phyloP scores from a whole-genome alignment of 495 filamentous ascomycete species.

The Chaetomidium leptoderma region DNA sequence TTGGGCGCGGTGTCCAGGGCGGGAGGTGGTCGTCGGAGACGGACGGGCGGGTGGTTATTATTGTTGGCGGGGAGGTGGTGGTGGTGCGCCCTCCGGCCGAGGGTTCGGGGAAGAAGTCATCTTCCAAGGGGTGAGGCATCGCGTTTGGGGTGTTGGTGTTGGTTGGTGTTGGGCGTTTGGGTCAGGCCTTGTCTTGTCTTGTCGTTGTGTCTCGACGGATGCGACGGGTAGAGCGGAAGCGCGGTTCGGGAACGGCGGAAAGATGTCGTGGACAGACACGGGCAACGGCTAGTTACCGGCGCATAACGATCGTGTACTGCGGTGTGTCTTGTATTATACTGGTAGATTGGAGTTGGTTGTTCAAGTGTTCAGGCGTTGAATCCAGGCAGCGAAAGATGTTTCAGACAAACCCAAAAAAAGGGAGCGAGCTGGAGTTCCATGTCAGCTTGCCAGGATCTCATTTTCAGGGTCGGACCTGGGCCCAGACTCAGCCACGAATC shows the following conservation, averaged over 20 bases:
- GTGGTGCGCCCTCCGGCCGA: not conserved
- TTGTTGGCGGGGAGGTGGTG: not conserved
- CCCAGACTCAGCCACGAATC: constrained; percentile 13
- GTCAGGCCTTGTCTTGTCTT: not conserved
- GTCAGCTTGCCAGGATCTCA: constrained; percentile 8
- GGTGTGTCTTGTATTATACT: not conserved
- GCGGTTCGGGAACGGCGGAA: not conserved
- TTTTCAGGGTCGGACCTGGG: not conserved
- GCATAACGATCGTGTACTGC: not conserved
- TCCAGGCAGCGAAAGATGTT: not conserved
- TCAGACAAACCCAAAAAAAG: not conserved
- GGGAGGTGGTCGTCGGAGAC: not conserved
- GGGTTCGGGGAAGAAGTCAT: constrained; percentile 6
- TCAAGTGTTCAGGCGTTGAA: too few species aligned
- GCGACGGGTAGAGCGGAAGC: not conserved
- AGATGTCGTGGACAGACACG: not conserved
- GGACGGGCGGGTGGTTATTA: constrained; percentile 2
- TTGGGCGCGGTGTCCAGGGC: constrained; percentile 13
- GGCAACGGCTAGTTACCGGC: constrained; percentile 2
- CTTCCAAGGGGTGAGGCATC: constrained; percentile 5
- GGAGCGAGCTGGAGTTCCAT: not conserved
- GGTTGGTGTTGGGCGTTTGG: not conserved
- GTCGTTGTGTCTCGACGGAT: not conserved
- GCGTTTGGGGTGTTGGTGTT: not conserved
- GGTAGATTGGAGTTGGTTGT: not conserved